Evolutionary conservation across 371 early-diverging fungal species (phyloP).

Genomic region (Circinella umbellata): DNA sequence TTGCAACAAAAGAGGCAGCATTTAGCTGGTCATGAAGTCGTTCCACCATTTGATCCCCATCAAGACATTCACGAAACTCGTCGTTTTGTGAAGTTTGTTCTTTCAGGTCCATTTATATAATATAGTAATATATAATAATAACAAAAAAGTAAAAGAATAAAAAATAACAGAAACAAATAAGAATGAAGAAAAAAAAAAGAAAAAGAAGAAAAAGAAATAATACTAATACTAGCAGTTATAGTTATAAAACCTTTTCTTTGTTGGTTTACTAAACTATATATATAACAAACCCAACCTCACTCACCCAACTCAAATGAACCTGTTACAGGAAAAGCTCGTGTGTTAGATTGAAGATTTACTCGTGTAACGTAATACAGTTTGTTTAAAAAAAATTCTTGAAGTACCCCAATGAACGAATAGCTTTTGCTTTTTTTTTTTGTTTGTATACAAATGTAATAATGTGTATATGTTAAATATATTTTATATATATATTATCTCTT

Average conservation of each 20-base stretch:
- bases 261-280: too few species aligned
- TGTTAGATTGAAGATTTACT: neutral
- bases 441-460: too few species aligned
- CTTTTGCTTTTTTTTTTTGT: too few species aligned
- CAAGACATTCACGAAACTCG: neutral
- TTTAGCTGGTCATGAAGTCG: slow-evolving; percentile 6
- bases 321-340: neutral
- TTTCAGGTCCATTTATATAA: neutral
- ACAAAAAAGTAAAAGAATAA: neutral
- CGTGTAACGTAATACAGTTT: neutral
- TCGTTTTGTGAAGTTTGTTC: neutral
- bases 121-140: too few species aligned
- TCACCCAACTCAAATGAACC: too few species aligned
- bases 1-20: slow-evolving; percentile 8
- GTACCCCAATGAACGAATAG: too few species aligned
- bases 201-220: neutral
- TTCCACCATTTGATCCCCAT: neutral
- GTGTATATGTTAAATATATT: too few species aligned
- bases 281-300: neutral
- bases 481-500: too few species aligned
- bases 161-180: neutral
- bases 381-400: neutral
- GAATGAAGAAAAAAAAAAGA: slow-evolving; percentile 6
- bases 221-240: neutral
- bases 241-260: too few species aligned